Percentiles rank a stretch among this genome's conserved stretches.
phyloP scores from a whole-genome alignment of 768 basidiomycete genomes.

The Clitopilus hobsonii region DNA sequence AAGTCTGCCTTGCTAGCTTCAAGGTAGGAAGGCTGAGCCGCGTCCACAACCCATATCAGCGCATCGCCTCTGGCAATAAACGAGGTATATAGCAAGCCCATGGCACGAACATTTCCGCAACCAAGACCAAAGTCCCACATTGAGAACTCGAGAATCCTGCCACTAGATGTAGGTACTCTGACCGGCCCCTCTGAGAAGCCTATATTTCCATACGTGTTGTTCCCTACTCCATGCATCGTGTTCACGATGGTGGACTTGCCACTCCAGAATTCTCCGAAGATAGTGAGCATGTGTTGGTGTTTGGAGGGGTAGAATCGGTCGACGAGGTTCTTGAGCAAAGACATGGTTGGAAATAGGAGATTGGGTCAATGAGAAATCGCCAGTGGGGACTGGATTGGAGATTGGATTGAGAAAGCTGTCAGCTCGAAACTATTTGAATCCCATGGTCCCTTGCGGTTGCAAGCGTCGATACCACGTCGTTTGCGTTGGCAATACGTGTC shows the following conservation, averaged over 20 bases:
- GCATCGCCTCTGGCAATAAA: slow-evolving; percentile 37
- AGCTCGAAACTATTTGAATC: no score
- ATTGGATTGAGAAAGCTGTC: no score
- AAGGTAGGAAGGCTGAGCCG: slow-evolving; percentile 43
- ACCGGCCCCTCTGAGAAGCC: slow-evolving; percentile 62
- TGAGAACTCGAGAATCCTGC: slow-evolving; percentile 39
- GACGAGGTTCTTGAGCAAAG: slow-evolving; percentile 22
- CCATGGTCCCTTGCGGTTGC: no score
- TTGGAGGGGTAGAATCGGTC: slow-evolving; percentile 21
- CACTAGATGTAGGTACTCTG: slow-evolving; percentile 14
- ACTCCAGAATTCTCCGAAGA: slow-evolving; percentile 32
- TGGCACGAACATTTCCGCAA: slow-evolving; percentile 37
- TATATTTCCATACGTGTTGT: slow-evolving; percentile 24
- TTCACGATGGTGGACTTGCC: slow-evolving; percentile 46
- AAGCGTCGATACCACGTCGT: no score
- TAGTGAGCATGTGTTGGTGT: slow-evolving; percentile 13
- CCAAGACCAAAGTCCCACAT: slow-evolving; percentile 63
- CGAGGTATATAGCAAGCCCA: slow-evolving; percentile 24
- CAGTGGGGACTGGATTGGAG: no score
- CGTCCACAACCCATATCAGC: slow-evolving; percentile 65
- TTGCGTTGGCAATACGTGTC: no score
- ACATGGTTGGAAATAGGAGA: no score
- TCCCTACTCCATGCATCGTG: slow-evolving; percentile 32
- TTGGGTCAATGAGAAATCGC: no score
- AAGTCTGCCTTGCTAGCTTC: no score